A percentile compares a stretch with the other conserved stretches of the same genome.
These are phyloP conservation scores for Aureobasidium sp. DNA, from an alignment of 2,329 filamentous ascomycete species.

Conservation along the genomic window DNA sequence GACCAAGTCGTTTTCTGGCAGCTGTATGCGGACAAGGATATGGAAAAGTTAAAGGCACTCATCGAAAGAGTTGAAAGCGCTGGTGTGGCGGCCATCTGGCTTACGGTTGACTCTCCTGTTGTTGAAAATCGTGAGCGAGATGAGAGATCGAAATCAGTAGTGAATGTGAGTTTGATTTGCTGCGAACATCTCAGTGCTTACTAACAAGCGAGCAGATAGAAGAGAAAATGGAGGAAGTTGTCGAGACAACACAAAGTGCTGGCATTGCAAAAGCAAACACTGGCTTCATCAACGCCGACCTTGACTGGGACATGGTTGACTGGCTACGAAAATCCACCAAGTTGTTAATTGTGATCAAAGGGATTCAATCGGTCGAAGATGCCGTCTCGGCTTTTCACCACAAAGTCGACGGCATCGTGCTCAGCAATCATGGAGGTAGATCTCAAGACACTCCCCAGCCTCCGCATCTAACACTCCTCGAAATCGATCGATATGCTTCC, in stretches of 20 bases:
- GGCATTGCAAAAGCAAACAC: slow-evolving; percentile 22
- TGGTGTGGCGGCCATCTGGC: slow-evolving; percentile 46
- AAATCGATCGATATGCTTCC: slow-evolving; percentile 53
- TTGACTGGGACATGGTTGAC: slow-evolving; percentile 20
- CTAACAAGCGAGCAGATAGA: slow-evolving; percentile 13
- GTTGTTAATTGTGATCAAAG: slow-evolving; percentile 26
- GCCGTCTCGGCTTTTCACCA: slow-evolving; percentile 33
- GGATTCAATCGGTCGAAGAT: slow-evolving; percentile 33
- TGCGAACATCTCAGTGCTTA: background rate
- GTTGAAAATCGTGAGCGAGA: slow-evolving; percentile 46
- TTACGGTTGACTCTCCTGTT: slow-evolving; percentile 52
- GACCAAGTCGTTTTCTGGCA: slow-evolving; percentile 45
- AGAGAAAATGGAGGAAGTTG: slow-evolving; percentile 19
- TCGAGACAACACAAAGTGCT: slow-evolving; percentile 16
- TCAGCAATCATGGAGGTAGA: slow-evolving; percentile 46
- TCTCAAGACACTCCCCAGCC: slow-evolving; percentile 43
- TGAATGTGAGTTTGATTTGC: background rate
- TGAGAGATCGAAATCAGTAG: slow-evolving; percentile 33
- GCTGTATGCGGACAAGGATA: slow-evolving; percentile 51
- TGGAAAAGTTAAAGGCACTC: slow-evolving; percentile 42
- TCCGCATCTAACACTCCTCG: slow-evolving; percentile 51
- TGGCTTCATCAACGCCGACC: slow-evolving; percentile 21
- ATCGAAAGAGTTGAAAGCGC: slow-evolving; percentile 39
- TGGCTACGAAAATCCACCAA: slow-evolving; percentile 17
- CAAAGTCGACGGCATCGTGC: slow-evolving; percentile 37